These are phyloP conservation scores for Candida silvicultrix DNA, from an alignment of 805 yeast species.

Conservation along the genomic window DNA sequence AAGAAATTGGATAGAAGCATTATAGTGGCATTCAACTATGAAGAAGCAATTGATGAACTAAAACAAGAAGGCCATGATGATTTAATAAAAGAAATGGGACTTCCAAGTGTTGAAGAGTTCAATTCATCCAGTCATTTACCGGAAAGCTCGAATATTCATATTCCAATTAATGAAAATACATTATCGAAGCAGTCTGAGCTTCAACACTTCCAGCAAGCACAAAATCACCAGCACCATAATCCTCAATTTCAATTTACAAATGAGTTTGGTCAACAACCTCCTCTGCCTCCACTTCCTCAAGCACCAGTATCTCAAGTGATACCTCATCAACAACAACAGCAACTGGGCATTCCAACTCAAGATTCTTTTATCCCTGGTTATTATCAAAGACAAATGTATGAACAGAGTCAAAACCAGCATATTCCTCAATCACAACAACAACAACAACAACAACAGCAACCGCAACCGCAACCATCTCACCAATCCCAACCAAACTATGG, in stretches of 20 bases:
- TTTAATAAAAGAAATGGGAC: constrained; percentile 7
- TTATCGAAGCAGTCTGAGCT: not conserved
- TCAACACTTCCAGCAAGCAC: not conserved
- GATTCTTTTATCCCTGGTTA: not conserved
- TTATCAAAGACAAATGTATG: not conserved
- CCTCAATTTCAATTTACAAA: not conserved
- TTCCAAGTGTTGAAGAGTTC: constrained; percentile 14
- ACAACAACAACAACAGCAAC: not conserved
- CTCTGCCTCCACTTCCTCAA: not conserved
- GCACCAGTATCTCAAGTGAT: not conserved
- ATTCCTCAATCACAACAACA: too few relatives aligned
- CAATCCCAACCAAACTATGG: not conserved
- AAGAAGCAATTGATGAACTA: constrained; percentile 11
- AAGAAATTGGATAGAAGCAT: constrained; percentile 21
- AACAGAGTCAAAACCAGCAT: not conserved
- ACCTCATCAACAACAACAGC: not conserved
- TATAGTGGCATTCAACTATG: constrained; percentile 26
- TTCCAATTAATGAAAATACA: not conserved
- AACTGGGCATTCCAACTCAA: not conserved
- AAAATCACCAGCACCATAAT: not conserved
- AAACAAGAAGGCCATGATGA: constrained; percentile 10
- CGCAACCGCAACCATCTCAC: not conserved
- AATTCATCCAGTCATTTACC: not conserved
- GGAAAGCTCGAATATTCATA: not conserved
- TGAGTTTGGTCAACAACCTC: not conserved